Evolutionary conservation across 2,329 filamentous ascomycete genomes (phyloP), one percentile per base, ranked within the genome.

Genomic region (Monilinia aucupariae): DNA sequence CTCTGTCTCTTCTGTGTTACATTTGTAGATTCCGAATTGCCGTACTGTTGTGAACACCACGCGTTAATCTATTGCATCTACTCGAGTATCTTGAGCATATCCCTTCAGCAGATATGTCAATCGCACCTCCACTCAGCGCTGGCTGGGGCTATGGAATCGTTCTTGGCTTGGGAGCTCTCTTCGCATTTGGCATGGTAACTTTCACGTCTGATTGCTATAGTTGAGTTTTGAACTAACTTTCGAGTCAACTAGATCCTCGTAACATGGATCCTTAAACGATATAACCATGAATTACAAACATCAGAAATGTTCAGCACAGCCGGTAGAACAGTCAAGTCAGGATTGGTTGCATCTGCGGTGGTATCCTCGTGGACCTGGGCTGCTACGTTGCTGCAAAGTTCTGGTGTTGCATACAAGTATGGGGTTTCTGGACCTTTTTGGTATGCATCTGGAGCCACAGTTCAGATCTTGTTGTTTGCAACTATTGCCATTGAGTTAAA

Each of bases 361-460:
- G 91, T 96, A 4, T 92, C 89, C 20, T 92, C 88, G 6, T 96
- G 92, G 92, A 96, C 92, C 0, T 96, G 91, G 91, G 91, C 91
- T 0, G 91, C 90, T 27, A 94, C 90, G 0, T 79, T 93, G 1
- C 80, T 94, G 2, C 90, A 94, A 72, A 89, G 85, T 1, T 87
- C 89, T 0, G 84, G 86, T n/a, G 89, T 96, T 22, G 90, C 90
- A 66, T 96, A 96, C 75, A 80, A 85, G 66, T 93, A 93, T 72
- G 85, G 85, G 56, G 82, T 88, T 53, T 85, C 82, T 2, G 86
- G 85, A 1, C 84, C 85, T 1, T 88, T 88, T 74, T 85, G 81
- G 82, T 87, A 87, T 71, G 84, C 83, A 0, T 82, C 79, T 1
- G 84, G 87, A n/a, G 91, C 90, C 13, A 92, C 88, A 0, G 90